phyloP scores from a whole-genome alignment of 768 basidiomycete genomes.

The Suillus subluteus region DNA sequence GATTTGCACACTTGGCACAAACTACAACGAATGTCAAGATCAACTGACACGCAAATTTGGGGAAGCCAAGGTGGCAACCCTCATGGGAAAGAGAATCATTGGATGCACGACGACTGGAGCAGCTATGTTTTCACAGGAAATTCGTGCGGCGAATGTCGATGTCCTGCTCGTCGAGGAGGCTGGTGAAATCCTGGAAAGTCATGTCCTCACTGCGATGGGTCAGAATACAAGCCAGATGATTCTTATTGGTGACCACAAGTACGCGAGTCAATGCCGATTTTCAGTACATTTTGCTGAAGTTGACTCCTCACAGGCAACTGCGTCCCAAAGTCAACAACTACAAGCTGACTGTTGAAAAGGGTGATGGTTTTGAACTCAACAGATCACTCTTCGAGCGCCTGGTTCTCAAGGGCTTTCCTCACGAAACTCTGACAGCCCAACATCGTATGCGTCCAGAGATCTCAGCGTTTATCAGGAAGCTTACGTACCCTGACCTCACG shows the following conservation, averaged over 20 bases:
- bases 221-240: slow-evolving; percentile 53
- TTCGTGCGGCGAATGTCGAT: slow-evolving; percentile 50
- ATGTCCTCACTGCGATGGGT: slow-evolving; percentile 61
- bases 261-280: slow-evolving; percentile 23
- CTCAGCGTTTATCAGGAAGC: slow-evolving; percentile 56
- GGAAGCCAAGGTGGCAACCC: slow-evolving; percentile 36
- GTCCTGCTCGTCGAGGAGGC: slow-evolving; percentile 74
- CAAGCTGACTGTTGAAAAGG: slow-evolving; percentile 65
- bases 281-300: background rate
- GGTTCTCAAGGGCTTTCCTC: slow-evolving; percentile 63
- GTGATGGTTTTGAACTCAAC: slow-evolving; percentile 68
- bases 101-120: slow-evolving; percentile 74
- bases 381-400: slow-evolving; percentile 71
- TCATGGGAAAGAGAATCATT: slow-evolving; percentile 56
- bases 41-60: slow-evolving; percentile 40
- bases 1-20: slow-evolving; percentile 35
- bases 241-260: slow-evolving; percentile 78
- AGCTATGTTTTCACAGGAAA: slow-evolving; percentile 55
- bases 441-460: slow-evolving; percentile 82
- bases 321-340: slow-evolving; percentile 76
- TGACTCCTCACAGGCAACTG: slow-evolving; percentile 51
- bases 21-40: slow-evolving; percentile 46
- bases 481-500: slow-evolving; percentile 67
- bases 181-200: slow-evolving; percentile 72
- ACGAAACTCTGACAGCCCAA: slow-evolving; percentile 55